Conservation (phyloP, 2,329 filamentous ascomycete genomes). For the Calonectria hawksworthii region DNA sequence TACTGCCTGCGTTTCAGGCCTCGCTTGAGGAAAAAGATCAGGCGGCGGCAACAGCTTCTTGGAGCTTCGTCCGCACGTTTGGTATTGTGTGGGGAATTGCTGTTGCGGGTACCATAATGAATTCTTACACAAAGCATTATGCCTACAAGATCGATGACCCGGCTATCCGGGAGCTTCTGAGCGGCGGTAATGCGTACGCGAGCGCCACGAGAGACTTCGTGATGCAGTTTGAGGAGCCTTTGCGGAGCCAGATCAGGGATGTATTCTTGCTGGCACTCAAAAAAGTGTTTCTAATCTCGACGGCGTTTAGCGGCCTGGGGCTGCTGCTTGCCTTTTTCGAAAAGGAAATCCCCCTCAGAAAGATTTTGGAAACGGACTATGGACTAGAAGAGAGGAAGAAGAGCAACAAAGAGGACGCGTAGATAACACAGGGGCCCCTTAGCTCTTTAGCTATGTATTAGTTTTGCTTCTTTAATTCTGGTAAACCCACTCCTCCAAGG, state of each 20-base stretch:
- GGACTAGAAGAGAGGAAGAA: constrained; percentile 36
- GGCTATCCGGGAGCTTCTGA: constrained; percentile 28
- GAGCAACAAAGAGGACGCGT: not conserved
- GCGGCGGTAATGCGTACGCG: constrained; percentile 45
- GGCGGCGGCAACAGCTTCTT: constrained; percentile 53
- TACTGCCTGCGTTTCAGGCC: constrained; percentile 60
- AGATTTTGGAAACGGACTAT: constrained; percentile 46
- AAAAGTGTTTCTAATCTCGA: constrained; percentile 39
- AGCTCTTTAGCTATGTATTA: not conserved
- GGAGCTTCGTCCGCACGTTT: constrained; percentile 59
- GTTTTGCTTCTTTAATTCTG: not conserved
- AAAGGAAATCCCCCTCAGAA: constrained; percentile 41
- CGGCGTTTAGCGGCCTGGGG: constrained; percentile 34
- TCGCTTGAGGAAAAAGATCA: constrained; percentile 50
- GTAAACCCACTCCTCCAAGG: not conserved
- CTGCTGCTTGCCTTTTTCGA: constrained; percentile 44
- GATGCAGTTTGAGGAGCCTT: constrained; percentile 29
- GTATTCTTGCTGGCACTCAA: constrained; percentile 41
- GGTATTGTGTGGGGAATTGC: constrained; percentile 61
- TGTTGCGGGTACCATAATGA: constrained; percentile 59
- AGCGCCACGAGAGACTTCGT: constrained; percentile 44
- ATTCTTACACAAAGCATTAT: constrained; percentile 40
- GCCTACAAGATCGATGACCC: constrained; percentile 38
- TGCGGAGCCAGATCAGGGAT: constrained; percentile 37
- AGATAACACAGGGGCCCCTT: not conserved